These are phyloP conservation scores for Albugo laibachii DNA, from an alignment of 352 stramenopile genomes.

Conservation along the genomic window DNA sequence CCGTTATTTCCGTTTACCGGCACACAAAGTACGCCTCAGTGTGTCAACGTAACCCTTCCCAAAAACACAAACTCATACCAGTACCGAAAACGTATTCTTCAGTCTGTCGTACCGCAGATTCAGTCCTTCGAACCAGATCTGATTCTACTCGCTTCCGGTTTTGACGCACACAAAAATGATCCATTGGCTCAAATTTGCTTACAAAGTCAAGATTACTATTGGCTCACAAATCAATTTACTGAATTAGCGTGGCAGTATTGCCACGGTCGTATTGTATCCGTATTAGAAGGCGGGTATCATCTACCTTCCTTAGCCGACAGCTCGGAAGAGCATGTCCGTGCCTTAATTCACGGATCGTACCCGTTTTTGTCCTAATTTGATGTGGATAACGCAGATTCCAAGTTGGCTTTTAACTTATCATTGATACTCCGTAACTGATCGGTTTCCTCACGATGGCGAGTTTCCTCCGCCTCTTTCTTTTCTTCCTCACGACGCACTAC, in stretches of 20 bases:
- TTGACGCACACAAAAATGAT: slow-evolving; percentile 51
- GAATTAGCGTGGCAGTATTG: slow-evolving; percentile 20
- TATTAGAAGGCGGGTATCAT: slow-evolving; percentile 37
- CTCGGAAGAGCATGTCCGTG: slow-evolving; percentile 24
- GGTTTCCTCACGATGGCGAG: slow-evolving; percentile 76
- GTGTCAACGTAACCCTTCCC: slow-evolving; percentile 25
- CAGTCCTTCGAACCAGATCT: slow-evolving; percentile 55
- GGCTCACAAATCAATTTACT: slow-evolving; percentile 23
- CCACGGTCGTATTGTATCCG: slow-evolving; percentile 25
- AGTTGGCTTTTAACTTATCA: slow-evolving; percentile 78
- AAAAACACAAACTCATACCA: slow-evolving; percentile 13
- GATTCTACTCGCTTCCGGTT: slow-evolving; percentile 67
- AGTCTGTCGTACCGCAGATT: slow-evolving; percentile 14
- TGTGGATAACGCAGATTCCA: slow-evolving; percentile 62
- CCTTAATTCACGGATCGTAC: slow-evolving; percentile 14
- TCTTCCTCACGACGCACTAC: slow-evolving; percentile 41
- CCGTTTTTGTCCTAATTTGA: slow-evolving; percentile 12
- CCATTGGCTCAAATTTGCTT: slow-evolving; percentile 24
- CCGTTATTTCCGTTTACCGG: slow-evolving; percentile 27
- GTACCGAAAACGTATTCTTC: slow-evolving; percentile 19
- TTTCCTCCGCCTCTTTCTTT: slow-evolving; percentile 47
- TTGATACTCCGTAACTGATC: slow-evolving; percentile 73
- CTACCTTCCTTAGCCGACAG: slow-evolving; percentile 22
- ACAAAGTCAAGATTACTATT: slow-evolving; percentile 27
- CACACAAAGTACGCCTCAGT: slow-evolving; percentile 14